Evolutionary conservation across 805 yeast species (phyloP).

Genomic region (Ogataea paraovalis): DNA sequence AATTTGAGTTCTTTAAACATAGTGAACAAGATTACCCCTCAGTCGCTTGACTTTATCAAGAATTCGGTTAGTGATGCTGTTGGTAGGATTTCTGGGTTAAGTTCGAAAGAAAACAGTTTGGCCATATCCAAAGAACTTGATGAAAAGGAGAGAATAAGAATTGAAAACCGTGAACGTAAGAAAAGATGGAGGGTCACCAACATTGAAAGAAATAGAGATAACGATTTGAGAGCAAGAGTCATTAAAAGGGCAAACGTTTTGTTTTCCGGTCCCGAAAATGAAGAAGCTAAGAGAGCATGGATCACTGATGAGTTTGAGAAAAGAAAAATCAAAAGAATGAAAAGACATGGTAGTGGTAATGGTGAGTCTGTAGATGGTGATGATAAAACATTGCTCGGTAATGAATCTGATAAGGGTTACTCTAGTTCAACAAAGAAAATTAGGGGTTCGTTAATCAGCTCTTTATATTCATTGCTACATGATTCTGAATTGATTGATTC

Average conservation of each 20-base stretch:
- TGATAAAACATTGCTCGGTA: neutral
- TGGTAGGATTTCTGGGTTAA: neutral
- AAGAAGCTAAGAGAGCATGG: slow-evolving; percentile 59
- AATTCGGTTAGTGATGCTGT: slow-evolving; percentile 12
- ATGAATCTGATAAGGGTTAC: neutral
- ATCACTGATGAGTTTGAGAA: slow-evolving; percentile 65
- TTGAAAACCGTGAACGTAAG: slow-evolving; percentile 73
- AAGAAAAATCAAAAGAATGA: slow-evolving; percentile 55
- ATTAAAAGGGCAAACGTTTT: slow-evolving; percentile 63
- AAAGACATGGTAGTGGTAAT: slow-evolving; percentile 31
- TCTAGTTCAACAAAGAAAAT: neutral
- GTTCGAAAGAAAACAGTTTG: slow-evolving; percentile 1
- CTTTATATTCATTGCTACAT: slow-evolving; percentile 10
- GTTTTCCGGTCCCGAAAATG: slow-evolving; percentile 59
- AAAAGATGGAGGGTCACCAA: slow-evolving; percentile 82
- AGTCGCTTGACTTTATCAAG: slow-evolving; percentile 13
- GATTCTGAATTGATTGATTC: slow-evolving; percentile 9
- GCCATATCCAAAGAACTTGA: slow-evolving; percentile 20
- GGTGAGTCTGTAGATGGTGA: slow-evolving; percentile 7
- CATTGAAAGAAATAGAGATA: slow-evolving; percentile 76
- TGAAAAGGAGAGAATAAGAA: slow-evolving; percentile 52
- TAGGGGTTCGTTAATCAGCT: neutral
- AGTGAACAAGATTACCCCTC: slow-evolving; percentile 9
- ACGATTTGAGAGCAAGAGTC: slow-evolving; percentile 78
- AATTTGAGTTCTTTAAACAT: slow-evolving; percentile 10